These are phyloP conservation scores for Parasitella parasitica DNA, from an alignment of 371 early-diverging fungal genomes.

Conservation along the genomic window DNA sequence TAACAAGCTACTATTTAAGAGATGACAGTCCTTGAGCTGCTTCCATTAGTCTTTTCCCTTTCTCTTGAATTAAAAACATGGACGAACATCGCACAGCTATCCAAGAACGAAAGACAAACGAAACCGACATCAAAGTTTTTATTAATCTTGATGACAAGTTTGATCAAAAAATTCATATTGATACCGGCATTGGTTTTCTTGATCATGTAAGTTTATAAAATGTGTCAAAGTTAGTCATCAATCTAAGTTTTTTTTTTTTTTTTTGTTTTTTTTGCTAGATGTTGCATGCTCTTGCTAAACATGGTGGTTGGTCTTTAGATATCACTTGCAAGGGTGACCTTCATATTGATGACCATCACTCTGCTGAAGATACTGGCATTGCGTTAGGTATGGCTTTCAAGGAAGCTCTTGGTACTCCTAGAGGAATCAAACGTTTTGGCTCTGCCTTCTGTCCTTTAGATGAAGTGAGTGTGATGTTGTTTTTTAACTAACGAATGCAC, in stretches of 20 bases:
- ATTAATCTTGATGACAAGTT: constrained; percentile 62
- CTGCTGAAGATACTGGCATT: constrained; percentile 94
- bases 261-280: constrained; percentile 60
- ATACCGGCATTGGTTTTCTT: constrained; percentile 96
- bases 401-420: constrained; percentile 85
- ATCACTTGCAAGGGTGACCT: constrained; percentile 88
- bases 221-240: neutral
- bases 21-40: neutral
- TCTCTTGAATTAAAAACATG: constrained; percentile 8
- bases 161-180: constrained; percentile 71
- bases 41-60: neutral
- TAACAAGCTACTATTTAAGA: neutral
- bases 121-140: constrained; percentile 82
- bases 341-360: constrained; percentile 97
- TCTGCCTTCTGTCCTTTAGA: constrained; percentile 94
- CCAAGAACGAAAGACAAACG: constrained; percentile 86
- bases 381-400: constrained; percentile 93
- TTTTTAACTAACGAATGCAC: too few species aligned
- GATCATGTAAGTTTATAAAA: constrained; percentile 74
- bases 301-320: constrained; percentile 84
- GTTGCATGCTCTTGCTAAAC: constrained; percentile 96
- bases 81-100: constrained; percentile 55
- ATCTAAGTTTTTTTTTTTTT: too few species aligned
- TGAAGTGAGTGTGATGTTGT: constrained; percentile 59
- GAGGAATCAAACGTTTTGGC: constrained; percentile 94